Evolutionary conservation across 2,329 filamentous ascomycete genomes (phyloP).

Genomic region (Rhexocercosporidium sp.): DNA sequence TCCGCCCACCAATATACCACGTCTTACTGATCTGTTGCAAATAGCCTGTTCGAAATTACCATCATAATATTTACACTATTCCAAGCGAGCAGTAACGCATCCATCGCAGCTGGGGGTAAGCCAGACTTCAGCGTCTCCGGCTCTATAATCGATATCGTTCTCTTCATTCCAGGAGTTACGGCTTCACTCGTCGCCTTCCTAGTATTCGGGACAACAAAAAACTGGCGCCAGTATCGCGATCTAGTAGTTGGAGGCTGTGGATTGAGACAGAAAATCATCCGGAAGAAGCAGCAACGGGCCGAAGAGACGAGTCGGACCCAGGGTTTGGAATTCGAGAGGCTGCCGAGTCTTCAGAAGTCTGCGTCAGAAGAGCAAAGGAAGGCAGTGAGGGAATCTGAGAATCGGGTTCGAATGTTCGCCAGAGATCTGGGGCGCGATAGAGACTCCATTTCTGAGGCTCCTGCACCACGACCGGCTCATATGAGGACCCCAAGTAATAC

Average conservation of each 20-base stretch:
- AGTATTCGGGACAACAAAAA: conserved; percentile 50
- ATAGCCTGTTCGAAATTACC: conserved; percentile 46
- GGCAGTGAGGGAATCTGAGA: conserved; percentile 18
- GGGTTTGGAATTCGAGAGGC: conserved; percentile 27
- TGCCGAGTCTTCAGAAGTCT: conserved; percentile 24
- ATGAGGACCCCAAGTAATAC: conserved; percentile 2
- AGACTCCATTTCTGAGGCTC: not conserved
- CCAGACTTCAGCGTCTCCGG: conserved; percentile 44
- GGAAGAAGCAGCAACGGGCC: conserved; percentile 11
- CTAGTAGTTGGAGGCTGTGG: conserved; percentile 34
- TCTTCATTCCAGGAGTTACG: conserved; percentile 48
- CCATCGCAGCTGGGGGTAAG: conserved; percentile 35
- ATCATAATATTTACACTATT: conserved; percentile 47
- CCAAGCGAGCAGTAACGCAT: conserved; percentile 41
- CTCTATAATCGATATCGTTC: conserved; percentile 41
- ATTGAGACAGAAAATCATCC: conserved; percentile 12
- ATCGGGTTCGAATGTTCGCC: conserved; percentile 25
- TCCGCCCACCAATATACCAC: not conserved
- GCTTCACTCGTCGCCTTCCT: conserved; percentile 46
- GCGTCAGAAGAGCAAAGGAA: conserved; percentile 18
- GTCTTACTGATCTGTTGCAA: conserved; percentile 14
- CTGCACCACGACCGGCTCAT: not conserved
- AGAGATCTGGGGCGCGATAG: conserved; percentile 7
- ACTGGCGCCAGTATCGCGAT: conserved; percentile 40
- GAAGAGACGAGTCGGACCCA: conserved; percentile 17